Evolutionary conservation across 495 filamentous ascomycete species (phyloP), one percentile per base, ranked within the genome.

Genomic region (Filosporella fistucella): DNA sequence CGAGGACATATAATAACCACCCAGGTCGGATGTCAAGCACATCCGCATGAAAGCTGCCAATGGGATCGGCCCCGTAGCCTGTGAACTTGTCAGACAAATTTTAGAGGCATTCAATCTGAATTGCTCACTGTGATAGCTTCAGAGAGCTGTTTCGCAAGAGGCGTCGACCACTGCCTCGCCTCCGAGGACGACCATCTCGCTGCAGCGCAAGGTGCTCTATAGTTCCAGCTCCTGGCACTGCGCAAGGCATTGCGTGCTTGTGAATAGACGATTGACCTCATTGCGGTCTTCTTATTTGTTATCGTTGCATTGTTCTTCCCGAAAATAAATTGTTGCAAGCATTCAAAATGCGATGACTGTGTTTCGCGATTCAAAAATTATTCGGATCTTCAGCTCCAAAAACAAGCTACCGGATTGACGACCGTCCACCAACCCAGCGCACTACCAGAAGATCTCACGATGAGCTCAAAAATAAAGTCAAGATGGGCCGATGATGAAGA

Each of bases 31-130:
- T 12, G 91, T 96, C 54, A 98, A 82, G 63, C 91, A 96, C 82
- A 96, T 93, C 60, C 93, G 90, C 93, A 98, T 98, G 66, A 89
- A 98, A 29, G 86, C 78, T 20, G 93, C 91, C 43, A 98, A 80
- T 4, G 93, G 85, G 32, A 96, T 82, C 4, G 93, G 93, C 2
- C 93, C 93, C 13, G 91, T 96, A 42, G 76, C 73, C 78, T 87
- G 46, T 10, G 42, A 39, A 14, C 32, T 2, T 17, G 35, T 54
- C 47, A 54, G 53, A 10, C 12, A 30, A 36, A 34, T 8, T 14
- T 6, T 12, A 39, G 26, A 29, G 23, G 39, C 25, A 14, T 47
- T 39, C 23, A 42, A n/a, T 14, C 1, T 35, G 11, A 24, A 24
- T 8, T n/a, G 8, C 56, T 49, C 68, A 94, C 90, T 52, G 81